Evolutionary conservation across 1,284 basidiomycete genomes (phyloP).

Genomic region (Ganoderma lingzhi): DNA sequence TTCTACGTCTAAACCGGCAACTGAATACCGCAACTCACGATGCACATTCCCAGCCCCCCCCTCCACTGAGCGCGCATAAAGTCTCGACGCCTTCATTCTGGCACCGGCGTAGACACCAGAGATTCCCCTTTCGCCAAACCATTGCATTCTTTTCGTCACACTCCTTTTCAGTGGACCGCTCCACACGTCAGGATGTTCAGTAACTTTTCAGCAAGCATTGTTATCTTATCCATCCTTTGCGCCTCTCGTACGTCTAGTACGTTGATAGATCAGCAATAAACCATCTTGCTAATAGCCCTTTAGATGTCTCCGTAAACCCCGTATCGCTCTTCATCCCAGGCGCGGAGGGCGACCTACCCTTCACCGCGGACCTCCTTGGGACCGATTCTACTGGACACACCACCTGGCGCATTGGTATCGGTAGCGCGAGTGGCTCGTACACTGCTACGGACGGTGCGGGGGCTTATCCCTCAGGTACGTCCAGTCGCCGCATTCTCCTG

Average conservation of each 20-base stretch:
- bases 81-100: background rate
- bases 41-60: background rate
- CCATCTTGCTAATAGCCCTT: background rate
- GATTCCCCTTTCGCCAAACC: background rate
- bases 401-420: background rate
- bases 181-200: background rate
- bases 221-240: background rate
- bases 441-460: background rate
- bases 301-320: slow-evolving; percentile 2
- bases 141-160: background rate
- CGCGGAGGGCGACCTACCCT: slow-evolving; percentile 9
- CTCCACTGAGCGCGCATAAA: background rate
- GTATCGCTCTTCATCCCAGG: slow-evolving; percentile 29
- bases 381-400: background rate
- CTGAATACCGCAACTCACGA: background rate
- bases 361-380: background rate
- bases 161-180: background rate
- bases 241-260: background rate
- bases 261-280: background rate
- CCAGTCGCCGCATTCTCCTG: no score
- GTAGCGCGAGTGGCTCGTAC: background rate
- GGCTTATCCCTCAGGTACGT: slow-evolving; percentile 2
- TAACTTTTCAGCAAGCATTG: background rate
- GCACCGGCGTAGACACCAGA: background rate
- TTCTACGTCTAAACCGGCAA: background rate